Percentiles rank a stretch among this genome's conserved stretches.
These are phyloP conservation scores for Ochromonas danica DNA, from an alignment of 108 stramenopile species.

Conservation along the genomic window DNA sequence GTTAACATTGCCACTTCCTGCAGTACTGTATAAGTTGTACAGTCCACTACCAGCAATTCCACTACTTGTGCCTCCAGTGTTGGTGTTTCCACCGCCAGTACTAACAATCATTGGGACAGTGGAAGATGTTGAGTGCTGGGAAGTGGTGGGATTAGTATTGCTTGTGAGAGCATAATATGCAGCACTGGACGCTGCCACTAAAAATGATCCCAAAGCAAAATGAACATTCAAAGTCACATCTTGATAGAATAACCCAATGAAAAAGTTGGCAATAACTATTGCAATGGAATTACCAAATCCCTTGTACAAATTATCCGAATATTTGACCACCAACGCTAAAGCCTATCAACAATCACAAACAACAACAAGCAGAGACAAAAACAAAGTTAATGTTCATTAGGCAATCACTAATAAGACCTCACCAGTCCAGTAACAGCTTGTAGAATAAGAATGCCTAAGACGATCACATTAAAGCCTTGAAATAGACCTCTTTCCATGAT, in stretches of 20 bases:
- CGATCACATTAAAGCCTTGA: slow-evolving; percentile 3
- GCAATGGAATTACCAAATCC: neutral
- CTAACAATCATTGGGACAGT: too few species aligned
- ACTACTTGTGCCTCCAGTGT: too few species aligned
- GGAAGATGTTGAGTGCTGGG: too few species aligned
- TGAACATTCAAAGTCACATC: neutral
- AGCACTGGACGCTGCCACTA: neutral
- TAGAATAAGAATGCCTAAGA: neutral
- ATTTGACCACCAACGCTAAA: slow-evolving; percentile 19
- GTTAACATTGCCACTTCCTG: too few species aligned
- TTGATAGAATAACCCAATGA: neutral
- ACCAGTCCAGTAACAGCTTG: slow-evolving; percentile 27
- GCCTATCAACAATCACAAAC: neutral
- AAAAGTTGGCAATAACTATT: neutral
- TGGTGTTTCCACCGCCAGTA: too few species aligned
- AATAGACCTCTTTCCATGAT: slow-evolving; percentile 7
- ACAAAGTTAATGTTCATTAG: neutral
- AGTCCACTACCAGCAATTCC: too few species aligned
- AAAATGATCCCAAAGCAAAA: neutral
- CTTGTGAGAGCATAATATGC: neutral
- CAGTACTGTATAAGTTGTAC: too few species aligned
- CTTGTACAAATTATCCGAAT: slow-evolving; percentile 1
- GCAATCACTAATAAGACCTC: too few species aligned
- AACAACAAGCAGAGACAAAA: neutral
- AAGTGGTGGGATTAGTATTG: too few species aligned